Percentiles rank a stretch among this genome's conserved stretches.
Evolutionary conservation across 768 basidiomycete genomes (phyloP).

Genomic region (Suillus subaureus): DNA sequence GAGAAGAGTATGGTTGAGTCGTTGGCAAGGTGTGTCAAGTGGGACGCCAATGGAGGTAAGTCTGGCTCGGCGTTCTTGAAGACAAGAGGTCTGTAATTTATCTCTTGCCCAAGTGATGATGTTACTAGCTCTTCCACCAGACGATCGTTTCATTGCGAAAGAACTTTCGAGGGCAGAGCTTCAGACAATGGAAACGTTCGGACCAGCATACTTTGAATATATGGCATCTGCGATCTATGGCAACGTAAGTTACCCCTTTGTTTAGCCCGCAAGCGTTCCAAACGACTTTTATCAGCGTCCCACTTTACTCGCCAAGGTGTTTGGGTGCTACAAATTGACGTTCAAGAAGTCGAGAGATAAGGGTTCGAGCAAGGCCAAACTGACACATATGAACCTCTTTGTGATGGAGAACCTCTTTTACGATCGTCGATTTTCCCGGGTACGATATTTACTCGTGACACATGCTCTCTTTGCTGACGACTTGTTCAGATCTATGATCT

Average conservation of each 20-base stretch:
- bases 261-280: constrained; percentile 9
- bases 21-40: constrained; percentile 91
- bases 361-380: constrained; percentile 65
- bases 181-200: constrained; percentile 95
- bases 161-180: constrained; percentile 90
- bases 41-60: constrained; percentile 95
- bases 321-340: constrained; percentile 94
- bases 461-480: constrained; percentile 7
- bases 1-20: constrained; percentile 95
- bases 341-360: constrained; percentile 81
- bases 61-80: constrained; percentile 97
- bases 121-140: constrained; percentile 40
- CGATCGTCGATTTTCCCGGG: constrained; percentile 87
- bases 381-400: constrained; percentile 90
- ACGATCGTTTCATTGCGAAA: constrained; percentile 98
- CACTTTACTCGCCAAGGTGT: constrained; percentile 93
- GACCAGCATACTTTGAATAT: constrained; percentile 97
- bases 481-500: constrained; percentile 84
- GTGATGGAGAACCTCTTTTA: constrained; percentile 99
- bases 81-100: constrained; percentile 68
- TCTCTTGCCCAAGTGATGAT: not conserved
- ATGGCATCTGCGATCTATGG: constrained; percentile 92
- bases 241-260: constrained; percentile 53
- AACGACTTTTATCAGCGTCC: constrained; percentile 61
- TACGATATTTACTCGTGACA: constrained; percentile 28